phyloP scores from a whole-genome alignment of 306 rosid species.

The Trichosanthes truncata region DNA sequence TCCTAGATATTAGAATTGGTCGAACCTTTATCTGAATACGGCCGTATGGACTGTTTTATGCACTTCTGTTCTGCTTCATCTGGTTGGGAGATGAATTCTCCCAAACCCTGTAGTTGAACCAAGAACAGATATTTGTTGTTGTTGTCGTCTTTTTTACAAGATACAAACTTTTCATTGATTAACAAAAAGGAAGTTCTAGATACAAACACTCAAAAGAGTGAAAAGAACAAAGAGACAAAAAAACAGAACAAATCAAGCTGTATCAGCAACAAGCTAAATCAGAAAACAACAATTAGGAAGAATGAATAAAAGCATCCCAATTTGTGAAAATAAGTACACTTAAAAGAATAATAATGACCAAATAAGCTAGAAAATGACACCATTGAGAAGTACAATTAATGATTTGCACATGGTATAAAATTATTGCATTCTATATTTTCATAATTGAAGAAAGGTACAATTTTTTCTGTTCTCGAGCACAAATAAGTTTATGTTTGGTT shows the following conservation, averaged over 20 bases:
- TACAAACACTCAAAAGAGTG: background rate
- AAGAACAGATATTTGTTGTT: background rate
- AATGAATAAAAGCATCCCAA: background rate
- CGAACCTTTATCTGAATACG: background rate
- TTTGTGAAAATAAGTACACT: background rate
- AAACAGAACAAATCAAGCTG: background rate
- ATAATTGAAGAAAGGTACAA: background rate
- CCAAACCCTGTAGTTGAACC: background rate
- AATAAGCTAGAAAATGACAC: background rate
- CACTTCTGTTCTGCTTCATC: background rate
- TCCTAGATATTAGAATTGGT: background rate
- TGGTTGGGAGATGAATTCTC: background rate
- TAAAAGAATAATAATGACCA: background rate
- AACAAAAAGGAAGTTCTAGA: no score
- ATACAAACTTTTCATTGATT: background rate
- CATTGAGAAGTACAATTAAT: background rate
- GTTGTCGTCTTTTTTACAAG: background rate
- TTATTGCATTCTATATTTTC: background rate
- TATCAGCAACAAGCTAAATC: no score
- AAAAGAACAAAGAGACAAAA: background rate
- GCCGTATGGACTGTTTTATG: background rate
- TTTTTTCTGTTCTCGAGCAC: background rate
- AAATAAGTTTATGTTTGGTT: no score
- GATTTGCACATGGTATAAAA: background rate
- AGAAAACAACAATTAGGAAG: background rate